phyloP scores from a whole-genome alignment of 1,139 yeast species.

The Yamadazyma songkhlaensis region DNA sequence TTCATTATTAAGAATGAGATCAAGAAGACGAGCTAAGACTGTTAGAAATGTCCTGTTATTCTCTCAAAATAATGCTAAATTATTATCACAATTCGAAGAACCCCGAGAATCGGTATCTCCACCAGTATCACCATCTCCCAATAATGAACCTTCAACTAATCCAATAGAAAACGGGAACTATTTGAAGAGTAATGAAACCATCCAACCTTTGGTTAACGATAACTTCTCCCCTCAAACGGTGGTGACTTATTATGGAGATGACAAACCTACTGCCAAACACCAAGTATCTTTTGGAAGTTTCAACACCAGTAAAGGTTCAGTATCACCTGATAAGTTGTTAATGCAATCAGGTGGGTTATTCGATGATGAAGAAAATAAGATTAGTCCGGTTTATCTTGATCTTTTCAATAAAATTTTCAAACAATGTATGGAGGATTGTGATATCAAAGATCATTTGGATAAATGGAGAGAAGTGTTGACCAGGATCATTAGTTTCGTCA shows the following conservation, averaged over 20 bases:
- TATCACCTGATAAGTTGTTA: conserved; percentile 7
- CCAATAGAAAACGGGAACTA: background rate
- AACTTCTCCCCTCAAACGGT: conserved; percentile 5
- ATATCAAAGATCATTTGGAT: conserved; percentile 37
- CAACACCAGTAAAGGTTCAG: conserved; percentile 2
- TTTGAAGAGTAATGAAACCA: conserved; percentile 1
- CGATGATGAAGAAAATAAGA: conserved; percentile 9
- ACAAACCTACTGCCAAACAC: conserved; percentile 6
- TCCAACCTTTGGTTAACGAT: conserved; percentile 3
- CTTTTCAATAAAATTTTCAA: conserved; percentile 39
- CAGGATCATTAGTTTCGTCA: conserved; percentile 23
- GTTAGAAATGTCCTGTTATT: conserved; percentile 30
- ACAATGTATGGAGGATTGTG: conserved; percentile 67
- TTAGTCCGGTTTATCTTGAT: conserved; percentile 19
- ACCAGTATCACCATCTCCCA: conserved; percentile 15
- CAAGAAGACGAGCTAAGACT: conserved; percentile 55
- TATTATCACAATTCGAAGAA: conserved; percentile 22
- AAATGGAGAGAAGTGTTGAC: conserved; percentile 37
- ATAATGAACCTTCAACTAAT: conserved; percentile 2
- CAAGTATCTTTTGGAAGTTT: conserved; percentile 12
- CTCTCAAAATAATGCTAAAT: conserved; percentile 21
- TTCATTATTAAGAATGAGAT: conserved; percentile 59
- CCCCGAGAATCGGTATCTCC: conserved; percentile 17
- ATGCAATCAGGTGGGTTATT: conserved; percentile 8
- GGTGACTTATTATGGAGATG: background rate